These are phyloP conservation scores for Chlorella sp. DNA, from an alignment of 139 green algal species.

Conservation along the genomic window DNA sequence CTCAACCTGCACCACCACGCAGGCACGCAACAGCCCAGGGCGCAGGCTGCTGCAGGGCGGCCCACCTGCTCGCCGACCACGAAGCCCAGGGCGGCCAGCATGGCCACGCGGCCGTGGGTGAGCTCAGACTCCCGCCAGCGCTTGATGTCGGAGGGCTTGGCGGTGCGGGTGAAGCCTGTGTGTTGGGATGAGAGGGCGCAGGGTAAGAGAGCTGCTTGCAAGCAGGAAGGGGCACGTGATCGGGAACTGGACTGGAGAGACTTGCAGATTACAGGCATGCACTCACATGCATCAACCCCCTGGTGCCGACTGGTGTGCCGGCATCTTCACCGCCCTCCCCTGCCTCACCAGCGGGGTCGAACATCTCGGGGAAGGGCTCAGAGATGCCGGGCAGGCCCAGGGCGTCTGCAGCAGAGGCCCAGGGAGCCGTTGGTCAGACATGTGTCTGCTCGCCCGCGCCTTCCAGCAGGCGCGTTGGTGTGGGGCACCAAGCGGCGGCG, in stretches of 20 bases:
- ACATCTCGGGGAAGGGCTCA: constrained; percentile 58
- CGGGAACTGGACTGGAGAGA: too few species aligned
- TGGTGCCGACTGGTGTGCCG: neutral
- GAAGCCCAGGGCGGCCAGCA: constrained; percentile 83
- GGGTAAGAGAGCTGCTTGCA: too few species aligned
- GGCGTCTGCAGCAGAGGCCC: constrained; percentile 43
- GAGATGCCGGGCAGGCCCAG: constrained; percentile 69
- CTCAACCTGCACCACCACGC: too few species aligned
- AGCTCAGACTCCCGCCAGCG: constrained; percentile 96
- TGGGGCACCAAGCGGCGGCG: neutral
- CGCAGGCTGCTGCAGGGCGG: too few species aligned
- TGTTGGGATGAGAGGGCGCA: constrained; percentile 45
- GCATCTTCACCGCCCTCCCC: neutral
- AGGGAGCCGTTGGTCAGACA: neutral
- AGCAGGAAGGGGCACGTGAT: too few species aligned
- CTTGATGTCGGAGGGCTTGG: constrained; percentile 58
- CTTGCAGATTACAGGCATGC: too few species aligned
- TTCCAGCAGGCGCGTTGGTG: too few species aligned
- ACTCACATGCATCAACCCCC: too few species aligned
- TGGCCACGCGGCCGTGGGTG: constrained; percentile 94
- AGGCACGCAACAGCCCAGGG: too few species aligned
- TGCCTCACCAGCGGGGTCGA: neutral
- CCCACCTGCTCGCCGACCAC: constrained; percentile 23
- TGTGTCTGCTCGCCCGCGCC: neutral
- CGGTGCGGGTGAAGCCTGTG: constrained; percentile 34